Base-by-base conservation (phyloP, 2,329 filamentous ascomycete species). In the Neonectria ditissima region DNA sequence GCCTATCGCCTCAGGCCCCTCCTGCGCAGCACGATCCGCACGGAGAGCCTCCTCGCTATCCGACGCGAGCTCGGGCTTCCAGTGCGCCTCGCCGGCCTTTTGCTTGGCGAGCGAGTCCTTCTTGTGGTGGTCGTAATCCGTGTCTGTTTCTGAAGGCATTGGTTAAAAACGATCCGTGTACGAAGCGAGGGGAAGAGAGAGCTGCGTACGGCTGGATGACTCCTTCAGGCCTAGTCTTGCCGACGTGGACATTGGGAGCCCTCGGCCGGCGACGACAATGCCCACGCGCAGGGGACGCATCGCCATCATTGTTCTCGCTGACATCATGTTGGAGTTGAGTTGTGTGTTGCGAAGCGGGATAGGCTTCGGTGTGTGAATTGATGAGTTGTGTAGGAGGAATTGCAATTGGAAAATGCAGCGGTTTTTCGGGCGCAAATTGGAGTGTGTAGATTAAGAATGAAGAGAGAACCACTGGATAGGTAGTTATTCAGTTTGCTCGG, bases 31-130 rank as follows among this genome's bases (percentile, higher is more conserved):
- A 30, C 86, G 86, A 76, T 91, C 91, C 43, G 89, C 91, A 81
- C 87, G 90, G 79, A 96, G 84, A 71, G 87, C 88, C 77, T 92
- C 91, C 82, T 97, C 93, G 78, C 90, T 92, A 79, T 93, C 88
- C 53, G 89, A 92, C 3, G 92, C 92, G 53, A 97, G 83, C 76
- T 91, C 89, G 22, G 90, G 84, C 80, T 92, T 91, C 92, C 93
- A 96, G 75, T 93, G 85, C 56, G 84, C 90, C 76, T 87, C 85
- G 65, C 92, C 92, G 41, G 85, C 79, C 77, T 90, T 88, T 64
- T 92, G 86, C 82, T 94, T 94, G 67, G 84, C 63, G 45, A 91
- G 79, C 24, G 83, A 82, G 73, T 90, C 87, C 59, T 85, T 77
- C 80, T 90, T 89, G 80, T 89, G 87, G 74, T 80, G 85, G 65